Conservation (phyloP, 148 eudicot genomes). For the Rhododendron mucronatum region DNA sequence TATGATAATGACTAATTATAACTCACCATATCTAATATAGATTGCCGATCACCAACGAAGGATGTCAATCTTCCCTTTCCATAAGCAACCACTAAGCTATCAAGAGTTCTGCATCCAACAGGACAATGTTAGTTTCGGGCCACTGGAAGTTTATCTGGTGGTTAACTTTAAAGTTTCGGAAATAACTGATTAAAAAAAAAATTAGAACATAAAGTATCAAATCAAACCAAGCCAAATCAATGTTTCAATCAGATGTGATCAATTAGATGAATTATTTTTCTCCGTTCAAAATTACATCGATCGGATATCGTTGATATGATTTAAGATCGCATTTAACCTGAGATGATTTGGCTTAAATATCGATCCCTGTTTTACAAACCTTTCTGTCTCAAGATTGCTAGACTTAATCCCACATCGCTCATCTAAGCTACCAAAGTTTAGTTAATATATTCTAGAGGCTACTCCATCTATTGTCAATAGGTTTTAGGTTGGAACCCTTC, state of each 20-base stretch:
- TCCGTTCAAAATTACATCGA: neutral
- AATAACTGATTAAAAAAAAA: no score
- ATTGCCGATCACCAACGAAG: slow-evolving; percentile 37
- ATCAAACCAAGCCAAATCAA: neutral
- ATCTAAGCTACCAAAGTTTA: no score
- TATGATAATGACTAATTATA: neutral
- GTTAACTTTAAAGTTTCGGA: no score
- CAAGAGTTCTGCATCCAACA: slow-evolving; percentile 43
- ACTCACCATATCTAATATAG: slow-evolving; percentile 40
- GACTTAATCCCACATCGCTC: no score
- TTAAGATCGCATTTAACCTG: neutral
- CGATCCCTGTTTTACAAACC: neutral
- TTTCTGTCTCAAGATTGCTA: neutral
- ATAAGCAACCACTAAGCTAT: slow-evolving; percentile 51
- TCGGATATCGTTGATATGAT: neutral
- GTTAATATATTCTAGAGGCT: no score
- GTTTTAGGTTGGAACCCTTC: no score
- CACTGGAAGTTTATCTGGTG: neutral
- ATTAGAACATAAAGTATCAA: neutral
- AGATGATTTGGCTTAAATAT: no score
- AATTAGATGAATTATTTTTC: neutral
- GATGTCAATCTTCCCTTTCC: slow-evolving; percentile 46
- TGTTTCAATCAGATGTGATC: neutral
- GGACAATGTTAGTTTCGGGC: neutral
- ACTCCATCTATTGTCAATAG: no score